Conservation (phyloP, 768 basidiomycete genomes). For the Tulasnella sp. region DNA sequence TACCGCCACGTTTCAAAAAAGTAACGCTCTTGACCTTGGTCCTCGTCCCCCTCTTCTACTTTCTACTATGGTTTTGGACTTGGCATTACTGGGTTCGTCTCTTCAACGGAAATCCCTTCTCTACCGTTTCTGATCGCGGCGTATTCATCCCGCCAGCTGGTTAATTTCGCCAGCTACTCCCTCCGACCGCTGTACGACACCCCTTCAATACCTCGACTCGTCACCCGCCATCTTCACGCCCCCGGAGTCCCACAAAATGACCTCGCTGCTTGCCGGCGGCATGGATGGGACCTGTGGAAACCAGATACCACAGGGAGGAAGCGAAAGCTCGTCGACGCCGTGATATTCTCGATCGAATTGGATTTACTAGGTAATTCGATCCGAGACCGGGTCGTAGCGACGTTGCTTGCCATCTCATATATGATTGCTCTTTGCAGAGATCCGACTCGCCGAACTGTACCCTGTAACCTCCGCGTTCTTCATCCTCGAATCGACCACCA, state of each 20-base stretch:
- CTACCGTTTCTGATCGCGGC: background rate
- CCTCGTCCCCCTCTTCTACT: background rate
- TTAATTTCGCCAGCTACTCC: constrained; percentile 14
- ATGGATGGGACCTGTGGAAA: constrained; percentile 14
- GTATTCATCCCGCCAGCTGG: background rate
- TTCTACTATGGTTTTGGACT: constrained; percentile 10
- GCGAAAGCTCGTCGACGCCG: constrained; percentile 20
- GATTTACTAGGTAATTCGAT: background rate
- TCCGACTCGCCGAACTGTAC: constrained; percentile 20
- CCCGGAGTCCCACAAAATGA: constrained; percentile 11
- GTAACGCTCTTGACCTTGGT: background rate
- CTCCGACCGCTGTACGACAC: constrained; percentile 16
- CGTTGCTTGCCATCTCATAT: background rate
- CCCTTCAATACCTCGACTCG: background rate
- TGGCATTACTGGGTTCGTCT: constrained; percentile 24
- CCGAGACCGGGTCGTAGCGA: no score
- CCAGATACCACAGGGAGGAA: background rate
- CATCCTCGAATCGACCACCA: constrained; percentile 22
- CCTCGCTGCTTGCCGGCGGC: constrained; percentile 16
- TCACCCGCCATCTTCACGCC: constrained; percentile 2
- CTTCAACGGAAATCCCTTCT: no score
- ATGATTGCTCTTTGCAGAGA: constrained; percentile 4
- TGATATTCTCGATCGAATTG: constrained; percentile 15
- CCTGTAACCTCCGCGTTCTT: constrained; percentile 8
- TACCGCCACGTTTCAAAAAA: background rate